A percentile compares a stretch with the other conserved stretches of the same genome.
These are phyloP conservation scores for Cladobotryum protrusum DNA, from an alignment of 2,329 filamentous ascomycete species.

Conservation along the genomic window DNA sequence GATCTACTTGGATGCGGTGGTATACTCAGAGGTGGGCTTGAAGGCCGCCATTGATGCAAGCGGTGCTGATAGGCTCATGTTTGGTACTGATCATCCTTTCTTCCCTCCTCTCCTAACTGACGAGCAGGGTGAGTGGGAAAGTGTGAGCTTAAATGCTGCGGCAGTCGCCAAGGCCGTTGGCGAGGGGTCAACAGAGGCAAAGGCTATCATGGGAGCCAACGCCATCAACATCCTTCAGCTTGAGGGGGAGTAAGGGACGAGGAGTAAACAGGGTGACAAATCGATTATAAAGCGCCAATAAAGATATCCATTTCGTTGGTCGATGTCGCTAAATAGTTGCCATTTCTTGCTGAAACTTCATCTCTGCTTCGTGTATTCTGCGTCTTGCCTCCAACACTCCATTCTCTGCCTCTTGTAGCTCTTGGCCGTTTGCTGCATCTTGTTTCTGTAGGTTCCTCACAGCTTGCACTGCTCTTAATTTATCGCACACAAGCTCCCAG, in stretches of 20 bases:
- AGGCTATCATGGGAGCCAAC: conserved; percentile 55
- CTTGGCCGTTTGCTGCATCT: conserved; percentile 18
- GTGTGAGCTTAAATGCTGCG: conserved; percentile 48
- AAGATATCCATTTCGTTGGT: neutral
- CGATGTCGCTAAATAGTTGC: conserved; percentile 13
- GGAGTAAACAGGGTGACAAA: neutral
- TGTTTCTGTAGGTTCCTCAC: conserved; percentile 26
- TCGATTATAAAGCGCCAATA: neutral
- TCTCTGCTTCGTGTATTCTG: conserved; percentile 32
- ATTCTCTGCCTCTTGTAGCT: conserved; percentile 24
- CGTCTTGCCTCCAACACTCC: conserved; percentile 25
- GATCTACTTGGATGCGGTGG: conserved; percentile 81
- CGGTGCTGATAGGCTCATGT: conserved; percentile 66
- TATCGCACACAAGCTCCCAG: conserved; percentile 37
- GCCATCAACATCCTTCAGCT: conserved; percentile 46
- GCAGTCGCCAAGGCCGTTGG: conserved; percentile 50
- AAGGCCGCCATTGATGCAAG: conserved; percentile 63
- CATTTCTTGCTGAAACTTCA: conserved; percentile 28
- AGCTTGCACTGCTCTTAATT: conserved; percentile 33
- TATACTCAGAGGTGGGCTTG: conserved; percentile 70
- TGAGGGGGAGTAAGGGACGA: conserved; percentile 16
- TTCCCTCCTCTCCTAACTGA: conserved; percentile 67
- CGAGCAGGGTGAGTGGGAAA: conserved; percentile 62
- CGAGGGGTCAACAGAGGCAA: conserved; percentile 37
- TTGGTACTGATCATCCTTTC: conserved; percentile 79